A percentile compares a stretch with the other conserved stretches of the same genome.
Conservation (phyloP, 371 early-diverging fungal genomes). For the Basidiobolus meristosporus region DNA sequence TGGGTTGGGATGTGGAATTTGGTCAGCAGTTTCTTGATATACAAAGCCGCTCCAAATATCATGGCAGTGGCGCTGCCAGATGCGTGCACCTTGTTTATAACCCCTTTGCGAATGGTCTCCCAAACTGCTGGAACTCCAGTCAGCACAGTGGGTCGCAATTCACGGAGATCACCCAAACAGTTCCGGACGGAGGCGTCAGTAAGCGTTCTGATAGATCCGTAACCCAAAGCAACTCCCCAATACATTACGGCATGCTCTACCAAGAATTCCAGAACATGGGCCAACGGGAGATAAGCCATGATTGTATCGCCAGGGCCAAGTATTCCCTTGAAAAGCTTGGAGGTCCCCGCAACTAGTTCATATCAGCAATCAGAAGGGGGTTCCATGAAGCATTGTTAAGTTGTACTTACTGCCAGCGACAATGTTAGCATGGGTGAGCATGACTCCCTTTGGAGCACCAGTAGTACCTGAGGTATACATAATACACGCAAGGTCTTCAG, state of each 20-base stretch:
- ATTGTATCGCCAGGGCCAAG: slow-evolving; percentile 26
- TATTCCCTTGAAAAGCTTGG: too few species aligned
- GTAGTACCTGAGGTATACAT: slow-evolving; percentile 95
- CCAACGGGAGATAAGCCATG: slow-evolving; percentile 85
- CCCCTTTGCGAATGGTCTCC: slow-evolving; percentile 82
- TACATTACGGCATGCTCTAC: slow-evolving; percentile 57
- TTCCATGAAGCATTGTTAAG: too few species aligned
- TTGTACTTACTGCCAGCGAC: slow-evolving; percentile 50
- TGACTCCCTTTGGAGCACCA: slow-evolving; percentile 81
- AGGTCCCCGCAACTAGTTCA: too few species aligned
- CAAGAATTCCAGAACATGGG: slow-evolving; percentile 80
- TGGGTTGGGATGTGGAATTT: slow-evolving; percentile 38
- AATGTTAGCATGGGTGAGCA: slow-evolving; percentile 72
- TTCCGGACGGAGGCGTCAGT: slow-evolving; percentile 80
- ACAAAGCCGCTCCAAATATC: slow-evolving; percentile 54
- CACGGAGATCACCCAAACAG: slow-evolving; percentile 87
- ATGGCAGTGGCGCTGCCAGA: slow-evolving; percentile 38
- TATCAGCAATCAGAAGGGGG: too few species aligned
- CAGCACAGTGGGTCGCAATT: slow-evolving; percentile 80
- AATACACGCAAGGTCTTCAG: slow-evolving; percentile 72
- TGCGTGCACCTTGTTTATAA: slow-evolving; percentile 43
- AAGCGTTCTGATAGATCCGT: slow-evolving; percentile 70
- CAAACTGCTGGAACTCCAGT: slow-evolving; percentile 86
- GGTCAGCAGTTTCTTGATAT: slow-evolving; percentile 55
- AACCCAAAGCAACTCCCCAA: slow-evolving; percentile 68